Evolutionary conservation across 768 basidiomycete species (phyloP).

Genomic region (Hebeloma cylindrosporum): DNA sequence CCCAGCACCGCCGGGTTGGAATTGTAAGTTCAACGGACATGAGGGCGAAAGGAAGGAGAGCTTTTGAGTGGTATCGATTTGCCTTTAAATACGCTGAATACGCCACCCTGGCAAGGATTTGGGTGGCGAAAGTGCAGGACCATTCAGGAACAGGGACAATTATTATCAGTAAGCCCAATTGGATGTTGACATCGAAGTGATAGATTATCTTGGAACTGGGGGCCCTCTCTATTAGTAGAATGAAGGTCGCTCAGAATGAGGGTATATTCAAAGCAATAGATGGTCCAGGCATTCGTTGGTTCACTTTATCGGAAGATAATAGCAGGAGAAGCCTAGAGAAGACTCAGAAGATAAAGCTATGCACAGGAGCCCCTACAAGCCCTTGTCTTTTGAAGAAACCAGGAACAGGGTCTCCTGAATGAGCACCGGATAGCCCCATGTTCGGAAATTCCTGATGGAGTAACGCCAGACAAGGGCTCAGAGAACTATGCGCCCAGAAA

Average conservation of each 20-base stretch:
- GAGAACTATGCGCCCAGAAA: slow-evolving; percentile 8
- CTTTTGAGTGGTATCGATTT: neutral
- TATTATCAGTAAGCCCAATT: slow-evolving; percentile 4
- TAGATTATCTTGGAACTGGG: too few species aligned
- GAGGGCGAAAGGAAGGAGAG: slow-evolving; percentile 6
- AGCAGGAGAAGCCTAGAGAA: slow-evolving; percentile 1
- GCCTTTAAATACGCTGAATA: slow-evolving; percentile 16
- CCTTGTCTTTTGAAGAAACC: too few species aligned
- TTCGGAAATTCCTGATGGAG: slow-evolving; percentile 21
- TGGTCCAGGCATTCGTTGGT: neutral
- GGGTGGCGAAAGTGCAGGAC: slow-evolving; percentile 4
- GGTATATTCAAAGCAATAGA: neutral
- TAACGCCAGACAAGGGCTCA: slow-evolving; percentile 8
- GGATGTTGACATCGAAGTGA: too few species aligned
- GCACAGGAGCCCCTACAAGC: too few species aligned
- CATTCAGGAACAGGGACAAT: slow-evolving; percentile 13
- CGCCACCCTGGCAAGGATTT: slow-evolving; percentile 17
- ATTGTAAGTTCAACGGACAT: neutral
- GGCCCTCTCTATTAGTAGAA: neutral
- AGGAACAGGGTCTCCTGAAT: slow-evolving; percentile 21
- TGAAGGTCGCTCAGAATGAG: neutral
- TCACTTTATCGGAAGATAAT: neutral
- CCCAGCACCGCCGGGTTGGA: neutral
- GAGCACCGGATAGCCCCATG: slow-evolving; percentile 13
- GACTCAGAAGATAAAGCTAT: slow-evolving; percentile 5